phyloP scores from a whole-genome alignment of 176 grass and related monocot species.

The Eragrostis curvula region DNA sequence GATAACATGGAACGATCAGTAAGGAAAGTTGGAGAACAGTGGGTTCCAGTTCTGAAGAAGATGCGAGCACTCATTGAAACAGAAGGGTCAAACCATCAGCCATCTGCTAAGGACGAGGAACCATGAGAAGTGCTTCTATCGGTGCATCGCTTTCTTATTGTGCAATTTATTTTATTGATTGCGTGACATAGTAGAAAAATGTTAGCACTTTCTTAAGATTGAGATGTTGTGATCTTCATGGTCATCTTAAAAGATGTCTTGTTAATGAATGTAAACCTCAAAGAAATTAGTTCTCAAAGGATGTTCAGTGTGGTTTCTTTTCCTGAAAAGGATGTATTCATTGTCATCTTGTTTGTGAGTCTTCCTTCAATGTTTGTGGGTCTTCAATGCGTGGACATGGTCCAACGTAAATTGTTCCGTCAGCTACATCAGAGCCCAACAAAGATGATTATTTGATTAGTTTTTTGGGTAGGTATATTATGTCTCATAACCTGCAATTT shows the following conservation, averaged over 20 bases:
- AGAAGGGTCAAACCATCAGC: constrained; percentile 21
- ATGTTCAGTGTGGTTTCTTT: no score
- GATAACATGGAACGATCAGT: constrained; percentile 27
- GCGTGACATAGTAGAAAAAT: not conserved
- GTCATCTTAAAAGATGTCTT: not conserved
- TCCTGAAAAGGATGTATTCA: no score
- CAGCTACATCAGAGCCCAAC: not conserved
- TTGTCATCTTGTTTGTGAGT: no score
- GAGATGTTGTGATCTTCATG: constrained; percentile 8
- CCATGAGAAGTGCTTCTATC: constrained; percentile 19
- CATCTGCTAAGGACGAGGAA: constrained; percentile 1
- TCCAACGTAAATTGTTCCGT: not conserved
- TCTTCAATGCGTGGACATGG: no score
- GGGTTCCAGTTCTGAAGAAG: constrained; percentile 34
- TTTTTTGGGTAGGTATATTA: not conserved
- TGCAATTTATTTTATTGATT: not conserved
- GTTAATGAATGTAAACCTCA: not conserved
- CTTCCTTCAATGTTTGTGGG: no score
- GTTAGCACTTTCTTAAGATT: constrained; percentile 10
- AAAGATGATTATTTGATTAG: not conserved
- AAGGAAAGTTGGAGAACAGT: constrained; percentile 19
- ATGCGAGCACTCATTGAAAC: constrained; percentile 30
- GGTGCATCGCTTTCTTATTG: not conserved
- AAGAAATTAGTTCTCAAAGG: no score
- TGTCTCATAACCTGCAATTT: not conserved